Evolutionary conservation across 306 rosid species (phyloP), one percentile per base, ranked within the genome.

Genomic region (Rosa chinensis): DNA sequence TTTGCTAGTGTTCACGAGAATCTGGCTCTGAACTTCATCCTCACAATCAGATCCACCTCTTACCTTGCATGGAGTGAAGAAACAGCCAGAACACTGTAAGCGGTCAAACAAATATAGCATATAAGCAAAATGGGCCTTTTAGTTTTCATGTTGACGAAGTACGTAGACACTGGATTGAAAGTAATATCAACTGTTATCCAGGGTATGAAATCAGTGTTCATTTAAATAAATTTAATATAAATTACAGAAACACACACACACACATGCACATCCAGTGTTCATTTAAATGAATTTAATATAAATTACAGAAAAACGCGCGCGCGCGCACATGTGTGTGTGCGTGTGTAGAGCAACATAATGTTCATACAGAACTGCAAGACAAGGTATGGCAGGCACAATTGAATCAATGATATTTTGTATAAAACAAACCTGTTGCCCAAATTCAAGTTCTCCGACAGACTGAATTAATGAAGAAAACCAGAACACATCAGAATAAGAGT

Each of bases 401-500:
- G 45, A 76, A 62, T n/a, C 17, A 1, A 35, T 12, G 11, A 43
- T 74, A 44, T 56, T 73, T 61, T 47, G 61, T 58, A 67, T 55
- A 64, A 74, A 43, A 84, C 76, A 77, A 75, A 95, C 99, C 98
- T 92, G 99, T 83, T 92, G 94, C 84, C 97, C 98, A 73, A 95
- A 92, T 85, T 92, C 99, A 73, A 95, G 97, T 84, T 91, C 94
- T 13, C 99, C 99, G 59, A 91, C 89, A 20, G 99, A 91, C 86
- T 92, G 97, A 83, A 92, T 90, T 81, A 92, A 72, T 62, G 97
- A 90, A 87, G 95, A 92, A 83, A 95, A 94, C 99, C 99, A 95
- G 88, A 91, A 95, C 72, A 89, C 97, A 79, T 95, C 99, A 28
- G 99, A 95, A 88, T 88, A 95, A 32, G 92, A 92, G 82, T 92